Percentiles rank a stretch among this genome's conserved stretches.
These are phyloP conservation scores for Theileria parva DNA, from an alignment of 169 alveolate species.

Conservation along the genomic window DNA sequence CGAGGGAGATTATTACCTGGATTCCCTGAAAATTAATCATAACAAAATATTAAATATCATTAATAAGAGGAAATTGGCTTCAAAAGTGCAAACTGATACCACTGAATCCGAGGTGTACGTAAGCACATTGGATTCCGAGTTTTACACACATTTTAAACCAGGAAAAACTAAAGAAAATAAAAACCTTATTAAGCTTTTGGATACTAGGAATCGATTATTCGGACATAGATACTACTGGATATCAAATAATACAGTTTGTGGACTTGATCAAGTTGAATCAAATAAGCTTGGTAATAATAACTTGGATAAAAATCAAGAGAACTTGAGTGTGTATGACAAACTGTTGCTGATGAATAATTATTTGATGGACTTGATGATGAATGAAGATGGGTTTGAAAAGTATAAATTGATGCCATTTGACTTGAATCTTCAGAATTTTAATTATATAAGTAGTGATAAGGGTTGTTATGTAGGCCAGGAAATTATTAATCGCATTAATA, in stretches of 20 bases:
- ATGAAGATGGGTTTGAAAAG: neutral
- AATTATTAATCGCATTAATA: conserved; percentile 67
- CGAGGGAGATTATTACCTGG: conserved; percentile 24
- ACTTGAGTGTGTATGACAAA: conserved; percentile 11
- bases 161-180: neutral
- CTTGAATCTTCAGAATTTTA: conserved; percentile 57
- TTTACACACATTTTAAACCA: neutral
- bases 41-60: conserved; percentile 7
- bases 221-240: conserved; percentile 19
- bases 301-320: neutral
- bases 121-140: neutral
- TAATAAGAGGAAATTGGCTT: conserved; percentile 33
- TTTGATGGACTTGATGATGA: conserved; percentile 1
- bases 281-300: neutral
- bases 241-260: neutral
- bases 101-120: neutral
- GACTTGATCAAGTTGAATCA: neutral
- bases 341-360: neutral
- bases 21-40: conserved; percentile 18
- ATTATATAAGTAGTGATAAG: conserved; percentile 64
- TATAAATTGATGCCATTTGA: conserved; percentile 69
- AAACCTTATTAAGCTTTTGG: neutral
- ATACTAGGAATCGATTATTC: neutral
- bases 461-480: conserved; percentile 81
- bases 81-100: conserved; percentile 24